A percentile compares a stretch with the other conserved stretches of the same genome.
These are phyloP conservation scores for Boletus semigastroideus DNA, from an alignment of 1,284 basidiomycete species.

Conservation along the genomic window DNA sequence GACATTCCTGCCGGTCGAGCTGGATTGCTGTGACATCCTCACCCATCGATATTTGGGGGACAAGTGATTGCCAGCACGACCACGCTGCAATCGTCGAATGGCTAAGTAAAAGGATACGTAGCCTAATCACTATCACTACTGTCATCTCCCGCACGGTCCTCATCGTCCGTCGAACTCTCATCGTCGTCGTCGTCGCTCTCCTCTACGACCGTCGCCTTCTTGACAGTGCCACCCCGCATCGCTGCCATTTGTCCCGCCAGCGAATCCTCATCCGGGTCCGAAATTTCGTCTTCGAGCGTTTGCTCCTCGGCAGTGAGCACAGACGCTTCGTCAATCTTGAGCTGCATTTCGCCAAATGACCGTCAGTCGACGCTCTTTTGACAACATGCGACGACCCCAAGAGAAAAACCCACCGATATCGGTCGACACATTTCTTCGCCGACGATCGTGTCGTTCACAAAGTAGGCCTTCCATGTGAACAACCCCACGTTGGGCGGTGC, in stretches of 20 bases:
- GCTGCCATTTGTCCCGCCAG: constrained; percentile 98
- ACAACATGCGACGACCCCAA: too few species aligned
- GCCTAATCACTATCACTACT: constrained; percentile 31
- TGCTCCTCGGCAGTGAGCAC: constrained; percentile 59
- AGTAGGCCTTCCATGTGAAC: constrained; percentile 88
- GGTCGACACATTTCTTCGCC: constrained; percentile 78
- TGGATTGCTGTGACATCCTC: too few species aligned
- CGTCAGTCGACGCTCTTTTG: too few species aligned
- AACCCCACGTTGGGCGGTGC: constrained; percentile 84
- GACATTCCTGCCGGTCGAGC: too few species aligned
- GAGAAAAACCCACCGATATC: constrained; percentile 51
- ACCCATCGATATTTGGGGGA: too few species aligned
- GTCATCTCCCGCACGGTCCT: constrained; percentile 8
- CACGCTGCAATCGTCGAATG: too few species aligned
- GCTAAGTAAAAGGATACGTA: too few species aligned
- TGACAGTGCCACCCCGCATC: constrained; percentile 91
- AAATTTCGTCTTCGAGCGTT: constrained; percentile 85
- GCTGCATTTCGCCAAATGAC: constrained; percentile 41
- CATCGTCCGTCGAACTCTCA: constrained; percentile 37
- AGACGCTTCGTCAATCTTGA: constrained; percentile 78
- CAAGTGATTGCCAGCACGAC: too few species aligned
- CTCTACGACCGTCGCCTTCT: constrained; percentile 49
- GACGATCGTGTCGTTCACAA: constrained; percentile 87
- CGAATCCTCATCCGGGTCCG: constrained; percentile 93
- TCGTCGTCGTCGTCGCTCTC: constrained; percentile 49